Percentiles rank a stretch among this genome's conserved stretches.
Evolutionary conservation across 108 stramenopile genomes (phyloP).

Genomic region (Aurantiochytrium sp.): DNA sequence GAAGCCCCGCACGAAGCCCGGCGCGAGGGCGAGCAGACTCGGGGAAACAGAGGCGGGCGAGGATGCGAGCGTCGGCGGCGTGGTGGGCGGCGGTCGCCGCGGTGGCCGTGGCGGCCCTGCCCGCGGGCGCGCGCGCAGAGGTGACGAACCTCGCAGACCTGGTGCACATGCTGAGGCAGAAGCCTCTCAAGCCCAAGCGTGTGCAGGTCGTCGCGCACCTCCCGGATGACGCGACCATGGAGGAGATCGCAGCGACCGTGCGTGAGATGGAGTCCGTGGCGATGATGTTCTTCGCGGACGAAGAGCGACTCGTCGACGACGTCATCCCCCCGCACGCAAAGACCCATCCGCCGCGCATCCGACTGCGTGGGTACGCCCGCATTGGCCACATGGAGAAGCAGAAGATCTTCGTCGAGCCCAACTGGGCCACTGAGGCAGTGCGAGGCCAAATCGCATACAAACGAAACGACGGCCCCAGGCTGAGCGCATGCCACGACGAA

Average conservation of each 20-base stretch:
- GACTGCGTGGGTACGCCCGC: neutral
- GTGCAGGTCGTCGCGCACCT: neutral
- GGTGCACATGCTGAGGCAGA: neutral
- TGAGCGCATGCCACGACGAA: neutral
- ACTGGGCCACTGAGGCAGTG: neutral
- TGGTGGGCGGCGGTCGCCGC: too few relatives aligned
- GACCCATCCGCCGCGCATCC: neutral
- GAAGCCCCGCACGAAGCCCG: too few relatives aligned
- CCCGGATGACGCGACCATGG: neutral
- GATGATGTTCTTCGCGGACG: neutral
- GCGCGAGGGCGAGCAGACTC: too few relatives aligned
- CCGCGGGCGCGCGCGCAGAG: too few relatives aligned
- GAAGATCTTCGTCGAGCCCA: neutral
- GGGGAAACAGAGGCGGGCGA: too few relatives aligned
- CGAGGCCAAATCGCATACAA: neutral
- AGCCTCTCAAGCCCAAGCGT: neutral
- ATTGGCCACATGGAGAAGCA: neutral
- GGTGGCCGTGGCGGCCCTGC: too few relatives aligned
- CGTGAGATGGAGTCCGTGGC: neutral
- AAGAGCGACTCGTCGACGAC: neutral
- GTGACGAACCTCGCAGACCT: neutral
- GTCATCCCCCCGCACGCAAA: neutral
- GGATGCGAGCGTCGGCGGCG: too few relatives aligned
- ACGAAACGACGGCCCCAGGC: neutral
- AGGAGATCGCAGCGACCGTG: neutral